Percentiles rank a stretch among this genome's conserved stretches.
phyloP scores from a whole-genome alignment of 768 basidiomycete species.

The Astraeus odoratus region DNA sequence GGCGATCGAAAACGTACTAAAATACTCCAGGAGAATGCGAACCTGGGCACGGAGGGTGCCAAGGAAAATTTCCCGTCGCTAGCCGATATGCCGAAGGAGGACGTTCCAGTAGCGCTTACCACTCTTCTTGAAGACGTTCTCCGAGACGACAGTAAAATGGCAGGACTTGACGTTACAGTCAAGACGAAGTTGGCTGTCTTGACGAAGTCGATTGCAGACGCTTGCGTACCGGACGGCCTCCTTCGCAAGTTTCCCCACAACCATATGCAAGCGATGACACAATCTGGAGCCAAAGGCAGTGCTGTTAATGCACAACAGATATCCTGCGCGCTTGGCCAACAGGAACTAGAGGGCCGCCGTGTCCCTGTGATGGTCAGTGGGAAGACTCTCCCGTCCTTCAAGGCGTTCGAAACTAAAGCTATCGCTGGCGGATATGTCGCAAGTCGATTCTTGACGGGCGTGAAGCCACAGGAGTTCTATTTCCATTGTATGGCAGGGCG shows the following conservation, averaged over 20 bases:
- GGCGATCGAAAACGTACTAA: slow-evolving; percentile 67
- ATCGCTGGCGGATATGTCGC: slow-evolving; percentile 98
- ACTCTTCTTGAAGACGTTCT: slow-evolving; percentile 84
- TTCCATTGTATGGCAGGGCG: slow-evolving; percentile 99
- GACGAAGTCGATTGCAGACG: slow-evolving; percentile 84
- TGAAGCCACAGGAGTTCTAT: slow-evolving; percentile 98
- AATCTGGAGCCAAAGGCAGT: slow-evolving; percentile 96
- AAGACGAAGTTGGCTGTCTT: slow-evolving; percentile 81
- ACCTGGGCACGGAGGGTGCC: slow-evolving; percentile 80
- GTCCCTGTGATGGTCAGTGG: slow-evolving; percentile 99
- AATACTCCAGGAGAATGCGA: slow-evolving; percentile 58
- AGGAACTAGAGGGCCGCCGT: slow-evolving; percentile 96
- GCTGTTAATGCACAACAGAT: slow-evolving; percentile 97
- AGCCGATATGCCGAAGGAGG: slow-evolving; percentile 37
- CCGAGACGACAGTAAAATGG: slow-evolving; percentile 96
- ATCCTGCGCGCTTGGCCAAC: slow-evolving; percentile 96
- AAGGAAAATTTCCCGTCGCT: slow-evolving; percentile 87
- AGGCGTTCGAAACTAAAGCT: slow-evolving; percentile 94
- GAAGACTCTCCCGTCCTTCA: slow-evolving; percentile 96
- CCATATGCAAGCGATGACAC: slow-evolving; percentile 99
- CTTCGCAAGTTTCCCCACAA: slow-evolving; percentile 95
- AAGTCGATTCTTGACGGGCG: slow-evolving; percentile 96
- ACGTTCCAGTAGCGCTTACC: slow-evolving; percentile 51
- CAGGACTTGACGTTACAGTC: slow-evolving; percentile 88
- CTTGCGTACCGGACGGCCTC: slow-evolving; percentile 79